Percentiles rank a stretch among this genome's conserved stretches.
phyloP scores from a whole-genome alignment of 148 eudicot species.

The Chenopodium album region DNA sequence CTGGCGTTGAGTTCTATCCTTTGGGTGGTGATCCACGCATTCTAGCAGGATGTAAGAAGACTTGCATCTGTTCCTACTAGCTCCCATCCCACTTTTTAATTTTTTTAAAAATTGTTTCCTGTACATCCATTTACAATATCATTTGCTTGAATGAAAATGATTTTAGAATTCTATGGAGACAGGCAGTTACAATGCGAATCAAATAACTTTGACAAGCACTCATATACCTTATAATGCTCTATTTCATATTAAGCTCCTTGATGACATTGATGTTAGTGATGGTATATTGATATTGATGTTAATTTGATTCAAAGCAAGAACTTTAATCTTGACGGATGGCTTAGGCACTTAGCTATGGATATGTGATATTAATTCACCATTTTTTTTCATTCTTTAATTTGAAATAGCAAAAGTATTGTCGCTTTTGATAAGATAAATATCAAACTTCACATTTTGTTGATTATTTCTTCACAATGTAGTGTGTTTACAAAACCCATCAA shows the following conservation, averaged over 20 bases:
- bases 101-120: background rate
- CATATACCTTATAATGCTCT: background rate
- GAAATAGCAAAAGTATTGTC: background rate
- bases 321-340: background rate
- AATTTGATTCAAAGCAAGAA: background rate
- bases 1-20: slow-evolving; percentile 92
- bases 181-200: background rate
- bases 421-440: too few species aligned
- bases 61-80: background rate
- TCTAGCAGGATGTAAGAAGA: slow-evolving; percentile 83
- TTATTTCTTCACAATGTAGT: background rate
- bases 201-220: background rate
- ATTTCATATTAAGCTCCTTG: background rate
- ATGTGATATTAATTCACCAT: background rate
- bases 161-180: background rate
- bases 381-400: background rate
- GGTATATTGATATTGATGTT: background rate
- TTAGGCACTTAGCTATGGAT: background rate
- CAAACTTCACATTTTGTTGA: background rate
- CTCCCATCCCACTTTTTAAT: background rate
- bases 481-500: background rate
- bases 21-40: slow-evolving; percentile 91
- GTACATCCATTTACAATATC: background rate
- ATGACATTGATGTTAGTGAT: background rate
- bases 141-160: background rate